These are phyloP conservation scores for Kazachstania martiniae DNA, from an alignment of 805 yeast species.

Conservation along the genomic window DNA sequence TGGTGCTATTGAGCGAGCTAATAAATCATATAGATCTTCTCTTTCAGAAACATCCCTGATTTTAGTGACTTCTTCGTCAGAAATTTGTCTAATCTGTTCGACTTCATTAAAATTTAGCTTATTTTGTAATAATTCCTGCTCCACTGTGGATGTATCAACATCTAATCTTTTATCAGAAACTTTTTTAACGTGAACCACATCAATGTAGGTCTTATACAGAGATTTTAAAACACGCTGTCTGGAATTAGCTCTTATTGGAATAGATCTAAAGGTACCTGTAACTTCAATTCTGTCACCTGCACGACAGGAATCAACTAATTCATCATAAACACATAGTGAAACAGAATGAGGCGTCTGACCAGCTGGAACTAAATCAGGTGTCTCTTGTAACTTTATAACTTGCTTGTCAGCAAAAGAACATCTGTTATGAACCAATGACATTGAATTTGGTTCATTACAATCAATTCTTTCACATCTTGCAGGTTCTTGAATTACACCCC, in stretches of 20 bases:
- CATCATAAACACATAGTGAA: slow-evolving; percentile 89
- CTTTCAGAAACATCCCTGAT: slow-evolving; percentile 55
- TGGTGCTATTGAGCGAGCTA: slow-evolving; percentile 93
- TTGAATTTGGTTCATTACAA: slow-evolving; percentile 74
- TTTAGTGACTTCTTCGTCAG: slow-evolving; percentile 56
- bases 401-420: slow-evolving; percentile 93
- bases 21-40: slow-evolving; percentile 70
- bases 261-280: slow-evolving; percentile 87
- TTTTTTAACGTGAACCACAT: slow-evolving; percentile 86
- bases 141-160: slow-evolving; percentile 59
- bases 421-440: slow-evolving; percentile 86
- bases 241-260: slow-evolving; percentile 82
- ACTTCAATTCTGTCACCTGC: slow-evolving; percentile 97
- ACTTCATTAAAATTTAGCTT: slow-evolving; percentile 47
- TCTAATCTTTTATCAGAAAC: slow-evolving; percentile 75
- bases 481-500: slow-evolving; percentile 93
- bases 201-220: slow-evolving; percentile 84
- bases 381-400: slow-evolving; percentile 86
- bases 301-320: slow-evolving; percentile 83
- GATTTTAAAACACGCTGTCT: slow-evolving; percentile 74
- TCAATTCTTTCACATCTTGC: slow-evolving; percentile 81
- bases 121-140: slow-evolving; percentile 34
- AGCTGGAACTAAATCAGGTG: slow-evolving; percentile 92
- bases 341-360: slow-evolving; percentile 98
- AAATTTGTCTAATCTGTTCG: slow-evolving; percentile 61